A percentile compares a stretch with the other conserved stretches of the same genome.
phyloP scores from a whole-genome alignment of 441 rosid genomes.

The Manihot esculenta region DNA sequence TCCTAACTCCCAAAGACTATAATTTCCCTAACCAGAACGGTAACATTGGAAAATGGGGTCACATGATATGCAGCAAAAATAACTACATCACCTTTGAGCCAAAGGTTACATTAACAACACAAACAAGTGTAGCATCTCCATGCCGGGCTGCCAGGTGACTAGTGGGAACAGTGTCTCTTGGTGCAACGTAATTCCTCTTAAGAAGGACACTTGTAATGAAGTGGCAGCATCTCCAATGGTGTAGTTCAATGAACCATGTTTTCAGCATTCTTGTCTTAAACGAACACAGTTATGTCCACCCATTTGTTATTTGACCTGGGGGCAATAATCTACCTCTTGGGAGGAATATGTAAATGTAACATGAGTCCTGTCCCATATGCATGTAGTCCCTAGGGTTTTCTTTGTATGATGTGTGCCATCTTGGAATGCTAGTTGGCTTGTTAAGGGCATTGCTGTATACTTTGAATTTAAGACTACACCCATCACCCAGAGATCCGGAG shows the following conservation, averaged over 20 bases:
- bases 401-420: background rate
- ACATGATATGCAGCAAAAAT: slow-evolving; percentile 5
- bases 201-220: slow-evolving; percentile 20
- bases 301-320: background rate
- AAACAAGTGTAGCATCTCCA: slow-evolving; percentile 6
- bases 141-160: slow-evolving; percentile 10
- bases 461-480: background rate
- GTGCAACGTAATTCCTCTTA: slow-evolving; percentile 25
- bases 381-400: too few relatives aligned
- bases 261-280: background rate
- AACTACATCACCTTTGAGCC: slow-evolving; percentile 1
- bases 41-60: slow-evolving; percentile 7
- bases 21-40: background rate
- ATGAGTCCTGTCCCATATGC: background rate
- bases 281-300: background rate
- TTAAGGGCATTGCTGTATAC: background rate
- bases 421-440: background rate
- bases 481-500: background rate
- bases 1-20: background rate
- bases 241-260: slow-evolving; percentile 27
- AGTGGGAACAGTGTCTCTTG: slow-evolving; percentile 9
- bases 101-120: background rate
- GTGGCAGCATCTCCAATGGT: slow-evolving; percentile 22
- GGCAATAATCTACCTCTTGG: background rate
- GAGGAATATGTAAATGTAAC: background rate